Percentiles rank a stretch among this genome's conserved stretches.
These are phyloP conservation scores for Stachybotrys chartarum DNA, from an alignment of 2,329 filamentous ascomycete species.

Conservation along the genomic window DNA sequence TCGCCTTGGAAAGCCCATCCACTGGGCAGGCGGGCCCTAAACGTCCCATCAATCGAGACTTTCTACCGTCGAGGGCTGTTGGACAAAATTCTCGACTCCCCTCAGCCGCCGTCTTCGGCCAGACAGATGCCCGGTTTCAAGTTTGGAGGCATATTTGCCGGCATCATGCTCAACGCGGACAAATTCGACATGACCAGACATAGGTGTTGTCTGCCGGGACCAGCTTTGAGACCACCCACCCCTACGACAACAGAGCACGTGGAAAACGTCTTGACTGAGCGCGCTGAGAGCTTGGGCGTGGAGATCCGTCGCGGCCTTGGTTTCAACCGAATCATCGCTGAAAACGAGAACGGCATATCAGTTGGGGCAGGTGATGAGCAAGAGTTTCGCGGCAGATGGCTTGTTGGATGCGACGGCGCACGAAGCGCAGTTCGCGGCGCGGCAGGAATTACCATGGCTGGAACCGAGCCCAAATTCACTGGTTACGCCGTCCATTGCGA, in stretches of 20 bases:
- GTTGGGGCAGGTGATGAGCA: slow-evolving; percentile 9
- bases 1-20: slow-evolving; percentile 18
- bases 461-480: slow-evolving; percentile 27
- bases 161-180: slow-evolving; percentile 17
- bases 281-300: slow-evolving; percentile 18
- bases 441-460: slow-evolving; percentile 27
- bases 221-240: slow-evolving; percentile 12
- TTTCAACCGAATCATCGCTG: slow-evolving; percentile 12
- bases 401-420: slow-evolving; percentile 36
- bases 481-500: slow-evolving; percentile 24
- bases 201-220: slow-evolving; percentile 23
- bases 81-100: slow-evolving; percentile 13
- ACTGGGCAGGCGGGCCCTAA: slow-evolving; percentile 22
- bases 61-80: slow-evolving; percentile 31
- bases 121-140: slow-evolving; percentile 11
- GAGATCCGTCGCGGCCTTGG: slow-evolving; percentile 16
- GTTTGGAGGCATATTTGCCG: slow-evolving; percentile 26
- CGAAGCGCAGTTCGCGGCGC: slow-evolving; percentile 28
- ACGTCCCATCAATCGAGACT: slow-evolving; percentile 23
- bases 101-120: slow-evolving; percentile 1
- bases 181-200: slow-evolving; percentile 18
- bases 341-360: slow-evolving; percentile 12
- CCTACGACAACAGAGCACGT: slow-evolving; percentile 13
- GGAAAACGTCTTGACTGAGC: slow-evolving; percentile 10
- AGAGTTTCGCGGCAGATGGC: slow-evolving; percentile 21